A percentile compares a stretch with the other conserved stretches of the same genome.
These are phyloP conservation scores for Botrytis porri DNA, from an alignment of 2,329 filamentous ascomycete species.

Conservation along the genomic window DNA sequence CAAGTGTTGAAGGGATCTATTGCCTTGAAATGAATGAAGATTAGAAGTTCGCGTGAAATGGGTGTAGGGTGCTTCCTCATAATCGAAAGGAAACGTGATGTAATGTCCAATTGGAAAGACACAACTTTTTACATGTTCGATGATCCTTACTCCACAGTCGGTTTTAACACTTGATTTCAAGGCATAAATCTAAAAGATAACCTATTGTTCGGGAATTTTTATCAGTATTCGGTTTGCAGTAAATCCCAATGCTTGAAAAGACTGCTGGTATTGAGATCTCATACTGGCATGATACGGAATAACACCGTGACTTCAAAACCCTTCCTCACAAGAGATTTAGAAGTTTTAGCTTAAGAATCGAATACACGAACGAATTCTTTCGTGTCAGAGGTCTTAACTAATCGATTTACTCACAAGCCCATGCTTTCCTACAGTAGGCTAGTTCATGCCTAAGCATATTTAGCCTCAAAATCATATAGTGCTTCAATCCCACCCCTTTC, in stretches of 20 bases:
- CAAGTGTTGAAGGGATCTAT: neutral
- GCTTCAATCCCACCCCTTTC: neutral
- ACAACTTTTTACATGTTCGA: neutral
- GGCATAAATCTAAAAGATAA: neutral
- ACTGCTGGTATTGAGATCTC: neutral
- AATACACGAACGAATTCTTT: neutral
- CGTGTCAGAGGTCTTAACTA: neutral
- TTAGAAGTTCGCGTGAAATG: neutral
- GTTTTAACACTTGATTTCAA: neutral
- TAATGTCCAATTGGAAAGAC: neutral
- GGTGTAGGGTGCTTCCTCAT: neutral
- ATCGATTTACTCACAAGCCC: neutral
- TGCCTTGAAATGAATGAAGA: neutral
- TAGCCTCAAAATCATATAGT: neutral
- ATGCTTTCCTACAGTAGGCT: neutral
- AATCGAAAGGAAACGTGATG: neutral
- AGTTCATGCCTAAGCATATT: neutral
- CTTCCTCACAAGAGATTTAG: neutral
- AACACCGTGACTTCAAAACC: neutral
- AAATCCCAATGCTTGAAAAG: neutral
- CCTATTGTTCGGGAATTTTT: neutral
- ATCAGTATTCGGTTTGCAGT: neutral
- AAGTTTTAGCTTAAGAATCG: neutral
- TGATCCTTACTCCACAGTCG: neutral
- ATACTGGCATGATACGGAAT: neutral